Conservation (phyloP, 78 protist genomes). For the Dictyostelium capitatum region DNA sequence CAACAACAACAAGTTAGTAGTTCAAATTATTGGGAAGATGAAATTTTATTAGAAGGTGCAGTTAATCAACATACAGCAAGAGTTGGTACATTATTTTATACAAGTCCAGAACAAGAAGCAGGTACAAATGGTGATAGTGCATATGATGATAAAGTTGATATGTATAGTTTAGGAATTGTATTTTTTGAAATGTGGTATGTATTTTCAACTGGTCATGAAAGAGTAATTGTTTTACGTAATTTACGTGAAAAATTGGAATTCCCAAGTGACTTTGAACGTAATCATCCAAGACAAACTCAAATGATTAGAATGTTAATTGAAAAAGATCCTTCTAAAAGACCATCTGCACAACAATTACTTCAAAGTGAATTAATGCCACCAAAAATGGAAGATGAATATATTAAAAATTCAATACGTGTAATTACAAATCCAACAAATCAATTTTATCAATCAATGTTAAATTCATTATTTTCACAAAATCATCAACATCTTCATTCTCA, state of each 20-base stretch:
- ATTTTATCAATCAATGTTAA: slow-evolving; percentile 35
- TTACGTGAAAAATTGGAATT: slow-evolving; percentile 54
- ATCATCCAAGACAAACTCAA: slow-evolving; percentile 77
- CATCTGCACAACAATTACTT: slow-evolving; percentile 69
- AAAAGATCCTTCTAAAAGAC: slow-evolving; percentile 75
- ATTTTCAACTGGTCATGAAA: slow-evolving; percentile 86
- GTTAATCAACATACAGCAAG: slow-evolving; percentile 53
- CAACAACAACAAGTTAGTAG: neutral
- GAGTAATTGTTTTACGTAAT: slow-evolving; percentile 49
- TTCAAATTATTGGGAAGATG: neutral
- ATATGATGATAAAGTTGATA: slow-evolving; percentile 84
- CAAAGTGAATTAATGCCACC: slow-evolving; percentile 77
- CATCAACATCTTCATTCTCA: slow-evolving; percentile 74
- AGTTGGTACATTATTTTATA: slow-evolving; percentile 79
- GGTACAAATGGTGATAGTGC: slow-evolving; percentile 70
- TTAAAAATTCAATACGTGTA: slow-evolving; percentile 67
- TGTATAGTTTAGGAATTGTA: slow-evolving; percentile 90
- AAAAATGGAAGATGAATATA: slow-evolving; percentile 82
- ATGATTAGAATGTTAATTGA: slow-evolving; percentile 78
- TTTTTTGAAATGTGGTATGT: slow-evolving; percentile 89
- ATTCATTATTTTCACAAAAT: slow-evolving; percentile 46
- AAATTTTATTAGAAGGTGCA: neutral
- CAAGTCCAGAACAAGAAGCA: slow-evolving; percentile 79
- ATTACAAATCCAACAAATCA: slow-evolving; percentile 76
- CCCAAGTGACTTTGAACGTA: slow-evolving; percentile 82